Percentiles rank a stretch among this genome's conserved stretches.
phyloP scores from a whole-genome alignment of 306 rosid genomes.

The Betula pendula region DNA sequence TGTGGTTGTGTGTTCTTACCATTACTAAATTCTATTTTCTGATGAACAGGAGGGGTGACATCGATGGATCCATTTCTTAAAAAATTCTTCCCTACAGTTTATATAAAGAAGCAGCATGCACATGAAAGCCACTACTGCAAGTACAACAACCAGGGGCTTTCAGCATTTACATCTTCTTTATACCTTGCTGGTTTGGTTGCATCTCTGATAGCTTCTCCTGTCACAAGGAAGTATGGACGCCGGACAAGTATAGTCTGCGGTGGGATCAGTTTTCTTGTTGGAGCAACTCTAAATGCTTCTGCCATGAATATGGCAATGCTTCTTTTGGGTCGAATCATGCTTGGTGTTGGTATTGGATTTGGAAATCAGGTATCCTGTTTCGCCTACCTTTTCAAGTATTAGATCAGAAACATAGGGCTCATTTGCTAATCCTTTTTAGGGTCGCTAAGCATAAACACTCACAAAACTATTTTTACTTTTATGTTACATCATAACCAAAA shows the following conservation, averaged over 20 bases:
- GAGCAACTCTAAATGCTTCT: slow-evolving; percentile 67
- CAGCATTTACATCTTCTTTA: slow-evolving; percentile 88
- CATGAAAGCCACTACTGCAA: slow-evolving; percentile 92
- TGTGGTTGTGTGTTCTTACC: neutral
- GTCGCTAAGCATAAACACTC: no score
- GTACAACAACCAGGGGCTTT: slow-evolving; percentile 76
- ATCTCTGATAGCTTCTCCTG: slow-evolving; percentile 70
- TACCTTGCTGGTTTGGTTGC: slow-evolving; percentile 89
- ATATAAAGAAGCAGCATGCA: slow-evolving; percentile 55
- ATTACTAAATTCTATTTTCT: neutral
- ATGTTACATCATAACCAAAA: no score
- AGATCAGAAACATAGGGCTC: neutral
- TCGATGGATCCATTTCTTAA: slow-evolving; percentile 84
- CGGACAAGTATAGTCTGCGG: slow-evolving; percentile 69
- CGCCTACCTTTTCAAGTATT: neutral
- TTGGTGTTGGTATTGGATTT: slow-evolving; percentile 93
- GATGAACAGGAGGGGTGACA: slow-evolving; percentile 81
- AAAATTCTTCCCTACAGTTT: slow-evolving; percentile 69
- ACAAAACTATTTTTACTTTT: no score
- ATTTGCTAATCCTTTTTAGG: no score
- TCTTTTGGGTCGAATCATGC: slow-evolving; percentile 81
- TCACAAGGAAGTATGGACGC: slow-evolving; percentile 75
- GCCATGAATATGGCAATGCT: slow-evolving; percentile 73
- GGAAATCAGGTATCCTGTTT: slow-evolving; percentile 74
- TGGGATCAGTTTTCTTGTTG: slow-evolving; percentile 70